phyloP scores from a whole-genome alignment of 768 basidiomycete species.

The Suillus occidentalis region DNA sequence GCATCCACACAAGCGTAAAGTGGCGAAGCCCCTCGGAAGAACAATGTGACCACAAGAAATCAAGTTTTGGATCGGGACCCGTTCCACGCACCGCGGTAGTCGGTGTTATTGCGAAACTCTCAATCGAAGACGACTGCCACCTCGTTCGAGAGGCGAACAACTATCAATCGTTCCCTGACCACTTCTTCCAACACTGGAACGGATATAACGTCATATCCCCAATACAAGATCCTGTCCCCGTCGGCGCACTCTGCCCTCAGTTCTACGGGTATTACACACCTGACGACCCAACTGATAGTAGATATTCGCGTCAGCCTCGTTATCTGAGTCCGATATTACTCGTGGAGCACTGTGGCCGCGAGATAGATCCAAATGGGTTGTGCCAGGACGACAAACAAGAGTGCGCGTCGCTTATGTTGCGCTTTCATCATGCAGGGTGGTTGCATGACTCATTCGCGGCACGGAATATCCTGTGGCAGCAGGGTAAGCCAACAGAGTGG shows the following conservation, averaged over 20 bases:
- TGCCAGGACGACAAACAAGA: constrained; percentile 40
- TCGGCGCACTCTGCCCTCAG: constrained; percentile 56
- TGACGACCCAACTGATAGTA: constrained; percentile 17
- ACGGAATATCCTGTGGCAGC: constrained; percentile 46
- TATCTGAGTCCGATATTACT: constrained; percentile 43
- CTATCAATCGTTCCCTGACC: constrained; percentile 29
- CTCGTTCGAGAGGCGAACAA: constrained; percentile 30
- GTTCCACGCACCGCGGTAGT: constrained; percentile 36
- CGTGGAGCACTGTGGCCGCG: constrained; percentile 47
- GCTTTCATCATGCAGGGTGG: constrained; percentile 40
- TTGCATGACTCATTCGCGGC: constrained; percentile 41
- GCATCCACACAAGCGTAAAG: constrained; percentile 18
- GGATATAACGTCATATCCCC: constrained; percentile 24
- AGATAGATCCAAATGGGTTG: constrained; percentile 29
- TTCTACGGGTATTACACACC: constrained; percentile 62
- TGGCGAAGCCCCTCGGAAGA: constrained; percentile 10
- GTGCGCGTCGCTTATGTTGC: constrained; percentile 38
- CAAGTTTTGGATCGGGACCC: neutral
- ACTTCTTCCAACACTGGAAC: constrained; percentile 26
- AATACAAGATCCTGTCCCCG: constrained; percentile 43
- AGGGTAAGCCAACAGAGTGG: constrained; percentile 37
- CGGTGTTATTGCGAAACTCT: constrained; percentile 45
- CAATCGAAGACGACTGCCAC: constrained; percentile 37
- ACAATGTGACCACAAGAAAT: constrained; percentile 10
- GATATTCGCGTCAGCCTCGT: neutral